Evolutionary conservation across 2,329 filamentous ascomycete genomes (phyloP).

Genomic region (Monilinia polystroma): DNA sequence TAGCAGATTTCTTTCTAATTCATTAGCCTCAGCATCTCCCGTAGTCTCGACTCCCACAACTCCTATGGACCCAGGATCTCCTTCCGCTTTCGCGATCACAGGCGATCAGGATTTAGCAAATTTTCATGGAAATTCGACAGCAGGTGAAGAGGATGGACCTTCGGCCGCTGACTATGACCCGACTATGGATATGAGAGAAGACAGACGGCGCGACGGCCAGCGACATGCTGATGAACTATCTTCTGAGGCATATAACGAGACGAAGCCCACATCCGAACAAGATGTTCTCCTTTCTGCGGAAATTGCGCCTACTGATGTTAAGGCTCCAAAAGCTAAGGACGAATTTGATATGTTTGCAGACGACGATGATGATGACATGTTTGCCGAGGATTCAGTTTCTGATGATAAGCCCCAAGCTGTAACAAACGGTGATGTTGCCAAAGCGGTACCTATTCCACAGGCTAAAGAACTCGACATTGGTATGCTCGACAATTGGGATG

Average conservation of each 20-base stretch:
- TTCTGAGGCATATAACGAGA: constrained; percentile 58
- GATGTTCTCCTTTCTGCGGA: constrained; percentile 47
- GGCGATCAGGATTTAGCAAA: constrained; percentile 69
- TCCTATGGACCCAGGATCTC: constrained; percentile 41
- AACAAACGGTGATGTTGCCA: constrained; percentile 47
- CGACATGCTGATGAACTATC: constrained; percentile 58
- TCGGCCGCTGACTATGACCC: constrained; percentile 95
- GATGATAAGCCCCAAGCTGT: constrained; percentile 41
- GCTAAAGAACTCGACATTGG: constrained; percentile 64
- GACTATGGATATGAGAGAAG: constrained; percentile 82
- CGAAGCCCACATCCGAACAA: constrained; percentile 52
- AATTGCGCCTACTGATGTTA: constrained; percentile 40
- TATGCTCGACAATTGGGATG: constrained; percentile 89
- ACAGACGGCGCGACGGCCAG: constrained; percentile 68
- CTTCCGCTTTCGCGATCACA: constrained; percentile 56
- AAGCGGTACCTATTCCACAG: constrained; percentile 46
- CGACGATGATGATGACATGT: constrained; percentile 66
- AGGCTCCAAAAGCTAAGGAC: constrained; percentile 52
- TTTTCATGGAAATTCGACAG: constrained; percentile 46
- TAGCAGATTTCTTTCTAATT: constrained; percentile 26
- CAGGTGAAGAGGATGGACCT: constrained; percentile 61
- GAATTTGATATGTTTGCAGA: constrained; percentile 90
- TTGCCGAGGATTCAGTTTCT: constrained; percentile 52
- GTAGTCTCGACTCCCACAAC: constrained; percentile 42
- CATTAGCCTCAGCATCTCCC: constrained; percentile 32